These are phyloP conservation scores for Malbranchea cinnamomea DNA, from an alignment of 2,329 filamentous ascomycete genomes.

Conservation along the genomic window DNA sequence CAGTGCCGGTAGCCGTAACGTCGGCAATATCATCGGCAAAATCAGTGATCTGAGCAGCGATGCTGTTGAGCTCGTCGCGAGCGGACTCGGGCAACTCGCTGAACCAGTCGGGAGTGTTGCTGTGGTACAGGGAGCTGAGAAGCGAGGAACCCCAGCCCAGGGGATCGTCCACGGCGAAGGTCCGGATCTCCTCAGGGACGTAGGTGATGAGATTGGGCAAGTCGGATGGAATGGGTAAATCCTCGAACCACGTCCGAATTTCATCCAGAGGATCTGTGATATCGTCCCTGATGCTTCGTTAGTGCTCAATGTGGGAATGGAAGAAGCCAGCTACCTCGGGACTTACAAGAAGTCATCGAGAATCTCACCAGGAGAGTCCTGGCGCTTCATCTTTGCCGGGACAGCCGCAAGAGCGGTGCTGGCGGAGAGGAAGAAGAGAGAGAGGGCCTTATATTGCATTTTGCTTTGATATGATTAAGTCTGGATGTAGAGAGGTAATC, in stretches of 20 bases:
- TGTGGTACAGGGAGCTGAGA: constrained; percentile 8
- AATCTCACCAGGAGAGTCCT: constrained; percentile 1
- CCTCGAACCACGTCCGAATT: too few relatives aligned
- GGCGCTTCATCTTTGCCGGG: constrained; percentile 6
- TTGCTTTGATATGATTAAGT: too few relatives aligned
- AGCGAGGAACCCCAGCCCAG: constrained; percentile 4
- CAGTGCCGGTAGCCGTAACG: constrained; percentile 2
- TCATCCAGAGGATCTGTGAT: too few relatives aligned
- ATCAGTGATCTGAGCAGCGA: constrained; percentile 25
- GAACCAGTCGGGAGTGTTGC: constrained; percentile 10
- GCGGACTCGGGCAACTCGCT: constrained; percentile 7
- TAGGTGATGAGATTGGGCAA: constrained; percentile 5
- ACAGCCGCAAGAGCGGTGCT: constrained; percentile 11
- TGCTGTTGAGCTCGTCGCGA: constrained; percentile 6
- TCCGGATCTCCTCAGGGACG: constrained; percentile 6
- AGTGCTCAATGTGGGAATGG: background rate
- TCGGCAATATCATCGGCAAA: too few relatives aligned
- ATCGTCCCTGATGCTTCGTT: too few relatives aligned
- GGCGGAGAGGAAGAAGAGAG: constrained; percentile 13
- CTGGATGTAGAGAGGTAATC: too few relatives aligned
- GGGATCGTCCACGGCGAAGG: constrained; percentile 4
- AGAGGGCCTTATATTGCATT: constrained; percentile 15
- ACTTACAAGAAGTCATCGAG: constrained; percentile 7
- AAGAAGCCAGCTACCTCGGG: constrained; percentile 1
- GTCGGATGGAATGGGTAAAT: constrained; percentile 2